These are phyloP conservation scores for Chimonanthus praecox DNA, from an alignment of 164 flowering plant genomes.

Conservation along the genomic window DNA sequence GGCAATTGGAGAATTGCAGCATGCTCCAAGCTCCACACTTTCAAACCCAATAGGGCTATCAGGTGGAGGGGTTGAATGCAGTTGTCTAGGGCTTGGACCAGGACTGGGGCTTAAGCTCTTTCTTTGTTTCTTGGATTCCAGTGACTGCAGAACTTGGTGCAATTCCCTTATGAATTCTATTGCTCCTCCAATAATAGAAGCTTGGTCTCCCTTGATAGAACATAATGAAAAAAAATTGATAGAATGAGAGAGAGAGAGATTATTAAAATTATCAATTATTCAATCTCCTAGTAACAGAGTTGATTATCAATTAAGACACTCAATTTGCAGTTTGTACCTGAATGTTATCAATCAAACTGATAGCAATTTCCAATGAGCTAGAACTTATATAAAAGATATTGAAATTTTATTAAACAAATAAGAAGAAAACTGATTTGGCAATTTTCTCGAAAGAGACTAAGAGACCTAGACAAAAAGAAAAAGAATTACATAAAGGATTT, in stretches of 20 bases:
- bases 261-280: no score
- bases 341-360: neutral
- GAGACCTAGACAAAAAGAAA: no score
- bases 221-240: neutral
- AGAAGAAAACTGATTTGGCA: no score
- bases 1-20: constrained; percentile 71
- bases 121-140: constrained; percentile 74
- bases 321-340: neutral
- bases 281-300: no score
- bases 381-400: no score
- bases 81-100: constrained; percentile 53
- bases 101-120: constrained; percentile 77
- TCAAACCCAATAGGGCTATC: constrained; percentile 22
- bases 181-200: constrained; percentile 87
- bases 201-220: constrained; percentile 79
- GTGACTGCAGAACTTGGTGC: constrained; percentile 69
- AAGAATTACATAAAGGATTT: no score
- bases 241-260: constrained; percentile 9
- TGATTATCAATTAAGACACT: neutral
- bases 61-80: constrained; percentile 19
- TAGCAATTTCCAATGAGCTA: no score
- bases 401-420: no score
- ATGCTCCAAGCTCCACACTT: constrained; percentile 54
- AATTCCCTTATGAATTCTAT: constrained; percentile 93
- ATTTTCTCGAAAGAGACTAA: no score